Percentiles rank a stretch among this genome's conserved stretches.
Conservation (phyloP, 176 grass and related monocot genomes). For the Melocanna baccifera region DNA sequence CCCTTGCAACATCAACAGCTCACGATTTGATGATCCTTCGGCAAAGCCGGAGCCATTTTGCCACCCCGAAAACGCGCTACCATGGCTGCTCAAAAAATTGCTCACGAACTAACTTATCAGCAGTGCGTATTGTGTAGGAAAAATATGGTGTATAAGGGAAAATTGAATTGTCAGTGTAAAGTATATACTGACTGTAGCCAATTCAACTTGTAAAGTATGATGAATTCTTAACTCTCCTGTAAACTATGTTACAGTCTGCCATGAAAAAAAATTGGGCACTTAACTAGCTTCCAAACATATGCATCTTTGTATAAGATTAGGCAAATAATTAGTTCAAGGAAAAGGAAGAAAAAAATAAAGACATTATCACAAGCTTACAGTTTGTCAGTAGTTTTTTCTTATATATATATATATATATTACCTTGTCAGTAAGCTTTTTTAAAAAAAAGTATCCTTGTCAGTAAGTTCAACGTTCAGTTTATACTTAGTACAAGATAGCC, state of each 20-base stretch:
- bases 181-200: slow-evolving; percentile 32
- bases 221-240: slow-evolving; percentile 27
- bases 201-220: slow-evolving; percentile 44
- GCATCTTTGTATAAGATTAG: background rate
- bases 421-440: no score
- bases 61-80: background rate
- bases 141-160: slow-evolving; percentile 36
- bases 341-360: background rate
- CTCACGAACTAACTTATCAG: background rate
- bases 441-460: background rate
- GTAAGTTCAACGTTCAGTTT: background rate
- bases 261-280: slow-evolving; percentile 28
- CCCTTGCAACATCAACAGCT: slow-evolving; percentile 25
- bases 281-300: slow-evolving; percentile 5
- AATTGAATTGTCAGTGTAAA: slow-evolving; percentile 37
- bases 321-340: background rate
- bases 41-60: background rate
- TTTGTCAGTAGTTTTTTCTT: background rate
- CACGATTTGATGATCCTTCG: slow-evolving; percentile 17
- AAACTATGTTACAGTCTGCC: slow-evolving; percentile 31
- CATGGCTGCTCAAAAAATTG: background rate
- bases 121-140: slow-evolving; percentile 2
- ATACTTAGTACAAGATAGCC: background rate
- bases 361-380: background rate
- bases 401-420: background rate